phyloP scores from a whole-genome alignment of 495 filamentous ascomycete species.

The Lophiotrema nucula region DNA sequence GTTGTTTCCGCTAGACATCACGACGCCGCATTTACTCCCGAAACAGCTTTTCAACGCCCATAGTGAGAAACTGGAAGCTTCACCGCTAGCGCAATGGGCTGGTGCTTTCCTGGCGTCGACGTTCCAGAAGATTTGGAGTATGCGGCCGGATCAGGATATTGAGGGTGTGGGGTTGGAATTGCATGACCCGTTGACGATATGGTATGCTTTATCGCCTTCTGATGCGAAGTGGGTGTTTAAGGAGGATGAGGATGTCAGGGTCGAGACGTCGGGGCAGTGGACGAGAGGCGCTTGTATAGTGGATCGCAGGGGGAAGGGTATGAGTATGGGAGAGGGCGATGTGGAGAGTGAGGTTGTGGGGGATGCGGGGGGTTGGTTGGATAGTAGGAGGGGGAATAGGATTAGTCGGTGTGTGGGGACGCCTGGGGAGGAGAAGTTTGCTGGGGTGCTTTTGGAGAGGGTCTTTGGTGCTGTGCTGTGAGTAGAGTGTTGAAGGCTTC shows the following conservation, averaged over 20 bases:
- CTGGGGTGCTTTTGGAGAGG: constrained; percentile 39
- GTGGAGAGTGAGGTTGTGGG: constrained; percentile 54
- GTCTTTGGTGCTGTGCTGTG: constrained; percentile 37
- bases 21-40: constrained; percentile 67
- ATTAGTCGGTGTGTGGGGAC: constrained; percentile 65
- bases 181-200: constrained; percentile 87
- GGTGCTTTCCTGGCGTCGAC: constrained; percentile 72
- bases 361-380: constrained; percentile 76
- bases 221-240: constrained; percentile 48
- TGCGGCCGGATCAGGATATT: constrained; percentile 54
- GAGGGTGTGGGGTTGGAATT: constrained; percentile 63
- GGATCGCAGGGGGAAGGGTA: constrained; percentile 63
- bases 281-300: constrained; percentile 86
- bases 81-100: constrained; percentile 82
- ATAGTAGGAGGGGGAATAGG: constrained; percentile 67
- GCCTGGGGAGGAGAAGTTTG: constrained; percentile 53
- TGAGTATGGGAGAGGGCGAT: constrained; percentile 46
- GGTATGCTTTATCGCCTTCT: constrained; percentile 49
- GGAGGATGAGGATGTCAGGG: constrained; percentile 66
- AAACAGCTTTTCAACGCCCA: constrained; percentile 57
- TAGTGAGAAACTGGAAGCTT: constrained; percentile 54
- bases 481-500: too few relatives aligned
- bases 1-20: constrained; percentile 85
- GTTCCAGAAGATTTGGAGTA: constrained; percentile 67
- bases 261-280: constrained; percentile 92